These are phyloP conservation scores for Saturnispora saitoi DNA, from an alignment of 805 yeast species.

Conservation along the genomic window DNA sequence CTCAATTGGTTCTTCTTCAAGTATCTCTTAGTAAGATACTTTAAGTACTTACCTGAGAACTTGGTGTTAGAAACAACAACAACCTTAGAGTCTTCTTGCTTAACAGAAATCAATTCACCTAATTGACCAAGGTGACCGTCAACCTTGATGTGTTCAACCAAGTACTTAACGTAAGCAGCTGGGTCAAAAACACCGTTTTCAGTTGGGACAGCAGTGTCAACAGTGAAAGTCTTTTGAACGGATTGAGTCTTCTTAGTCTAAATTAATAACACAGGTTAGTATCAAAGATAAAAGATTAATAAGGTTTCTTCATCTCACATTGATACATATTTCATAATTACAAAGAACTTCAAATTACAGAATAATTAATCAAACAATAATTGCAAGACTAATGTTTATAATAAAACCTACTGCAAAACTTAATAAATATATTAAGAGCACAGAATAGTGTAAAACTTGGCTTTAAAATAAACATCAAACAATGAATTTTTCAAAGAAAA, in stretches of 20 bases:
- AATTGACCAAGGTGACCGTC: slow-evolving; percentile 95
- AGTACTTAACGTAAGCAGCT: slow-evolving; percentile 94
- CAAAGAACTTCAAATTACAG: slow-evolving; percentile 7
- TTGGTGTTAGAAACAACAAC: slow-evolving; percentile 83
- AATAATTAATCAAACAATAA: neutral
- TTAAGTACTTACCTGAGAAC: slow-evolving; percentile 99
- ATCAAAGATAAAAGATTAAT: slow-evolving; percentile 8
- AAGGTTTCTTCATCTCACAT: neutral
- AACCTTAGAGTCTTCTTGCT: slow-evolving; percentile 79
- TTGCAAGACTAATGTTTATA: neutral
- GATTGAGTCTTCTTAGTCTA: slow-evolving; percentile 70
- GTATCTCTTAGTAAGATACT: slow-evolving; percentile 99
- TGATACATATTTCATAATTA: neutral
- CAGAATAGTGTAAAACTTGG: slow-evolving; percentile 20
- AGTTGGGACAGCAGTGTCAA: slow-evolving; percentile 95
- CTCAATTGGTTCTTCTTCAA: slow-evolving; percentile 99
- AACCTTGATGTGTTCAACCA: slow-evolving; percentile 98
- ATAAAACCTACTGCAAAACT: slow-evolving; percentile 12
- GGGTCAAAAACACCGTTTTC: slow-evolving; percentile 97
- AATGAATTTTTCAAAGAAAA: neutral
- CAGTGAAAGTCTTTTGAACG: slow-evolving; percentile 81
- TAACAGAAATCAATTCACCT: slow-evolving; percentile 86
- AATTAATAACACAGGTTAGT: slow-evolving; percentile 12
- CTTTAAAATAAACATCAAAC: slow-evolving; percentile 19
- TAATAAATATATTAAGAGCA: slow-evolving; percentile 2